These are phyloP conservation scores for Syncephalis fuscata DNA, from an alignment of 371 early-diverging fungal species.

Conservation along the genomic window DNA sequence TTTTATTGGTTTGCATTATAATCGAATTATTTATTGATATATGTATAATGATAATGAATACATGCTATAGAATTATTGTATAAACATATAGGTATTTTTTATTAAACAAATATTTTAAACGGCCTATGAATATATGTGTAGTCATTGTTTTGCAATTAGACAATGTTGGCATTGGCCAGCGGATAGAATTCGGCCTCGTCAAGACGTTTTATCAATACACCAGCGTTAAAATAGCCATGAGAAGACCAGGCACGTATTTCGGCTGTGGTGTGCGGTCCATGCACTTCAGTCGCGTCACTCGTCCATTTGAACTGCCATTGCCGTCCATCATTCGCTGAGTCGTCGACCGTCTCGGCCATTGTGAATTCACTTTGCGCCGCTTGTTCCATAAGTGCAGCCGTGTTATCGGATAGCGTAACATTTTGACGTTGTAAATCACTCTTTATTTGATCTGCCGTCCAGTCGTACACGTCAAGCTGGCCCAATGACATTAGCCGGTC, in stretches of 20 bases:
- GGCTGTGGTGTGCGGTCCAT: slow-evolving; percentile 3
- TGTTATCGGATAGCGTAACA: slow-evolving; percentile 2
- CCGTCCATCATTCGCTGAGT: not conserved
- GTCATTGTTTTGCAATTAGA: too few relatives aligned
- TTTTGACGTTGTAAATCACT: slow-evolving; percentile 27
- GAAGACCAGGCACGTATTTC: slow-evolving; percentile 7
- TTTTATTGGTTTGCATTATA: too few relatives aligned
- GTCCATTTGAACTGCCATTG: slow-evolving; percentile 7
- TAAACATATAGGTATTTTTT: too few relatives aligned
- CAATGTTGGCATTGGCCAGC: not conserved
- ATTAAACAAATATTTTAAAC: too few relatives aligned
- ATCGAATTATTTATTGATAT: too few relatives aligned
- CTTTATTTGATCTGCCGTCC: slow-evolving; percentile 8
- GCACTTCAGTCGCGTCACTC: slow-evolving; percentile 1
- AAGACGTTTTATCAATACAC: not conserved
- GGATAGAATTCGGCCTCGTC: not conserved
- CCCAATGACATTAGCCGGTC: slow-evolving; percentile 8
- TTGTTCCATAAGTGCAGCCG: not conserved
- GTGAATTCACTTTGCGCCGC: not conserved
- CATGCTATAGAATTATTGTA: too few relatives aligned
- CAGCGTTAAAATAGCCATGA: not conserved
- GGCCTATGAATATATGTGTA: too few relatives aligned
- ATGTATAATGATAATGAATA: too few relatives aligned
- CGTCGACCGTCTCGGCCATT: not conserved
- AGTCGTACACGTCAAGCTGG: slow-evolving; percentile 7